A percentile compares a stretch with the other conserved stretches of the same genome.
Evolutionary conservation across 129 eudicot genomes (phyloP).

Genomic region (Kitagawia praeruptora): DNA sequence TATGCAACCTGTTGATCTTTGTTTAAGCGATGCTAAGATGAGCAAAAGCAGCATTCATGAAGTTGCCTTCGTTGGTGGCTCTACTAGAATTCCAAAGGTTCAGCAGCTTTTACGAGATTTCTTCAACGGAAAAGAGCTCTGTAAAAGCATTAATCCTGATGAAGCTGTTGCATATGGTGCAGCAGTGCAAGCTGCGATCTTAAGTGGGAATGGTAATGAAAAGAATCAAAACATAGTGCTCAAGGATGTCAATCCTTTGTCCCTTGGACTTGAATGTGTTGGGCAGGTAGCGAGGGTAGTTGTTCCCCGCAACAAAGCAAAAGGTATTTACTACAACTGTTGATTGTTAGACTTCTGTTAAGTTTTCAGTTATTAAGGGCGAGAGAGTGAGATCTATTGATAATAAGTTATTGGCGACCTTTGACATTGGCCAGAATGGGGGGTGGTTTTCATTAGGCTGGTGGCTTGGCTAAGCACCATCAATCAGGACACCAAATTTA

Average conservation of each 20-base stretch:
- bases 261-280: background rate
- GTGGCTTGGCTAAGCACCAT: background rate
- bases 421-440: background rate
- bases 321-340: background rate
- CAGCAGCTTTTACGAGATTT: too few relatives aligned
- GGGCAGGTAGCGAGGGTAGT: background rate
- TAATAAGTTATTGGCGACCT: background rate
- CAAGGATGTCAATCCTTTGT: background rate
- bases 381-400: background rate
- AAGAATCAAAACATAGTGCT: background rate
- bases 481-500: background rate
- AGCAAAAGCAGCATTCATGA: too few relatives aligned
- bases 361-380: background rate
- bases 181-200: too few relatives aligned
- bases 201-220: background rate
- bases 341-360: background rate
- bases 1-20: too few relatives aligned
- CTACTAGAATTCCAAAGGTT: too few relatives aligned
- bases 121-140: too few relatives aligned
- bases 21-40: too few relatives aligned
- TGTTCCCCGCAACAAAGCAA: constrained; percentile 3
- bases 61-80: too few relatives aligned
- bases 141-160: too few relatives aligned
- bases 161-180: too few relatives aligned
- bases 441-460: background rate